Base-by-base conservation (phyloP, 805 yeast species). In the Monosporozyma aerobia region DNA sequence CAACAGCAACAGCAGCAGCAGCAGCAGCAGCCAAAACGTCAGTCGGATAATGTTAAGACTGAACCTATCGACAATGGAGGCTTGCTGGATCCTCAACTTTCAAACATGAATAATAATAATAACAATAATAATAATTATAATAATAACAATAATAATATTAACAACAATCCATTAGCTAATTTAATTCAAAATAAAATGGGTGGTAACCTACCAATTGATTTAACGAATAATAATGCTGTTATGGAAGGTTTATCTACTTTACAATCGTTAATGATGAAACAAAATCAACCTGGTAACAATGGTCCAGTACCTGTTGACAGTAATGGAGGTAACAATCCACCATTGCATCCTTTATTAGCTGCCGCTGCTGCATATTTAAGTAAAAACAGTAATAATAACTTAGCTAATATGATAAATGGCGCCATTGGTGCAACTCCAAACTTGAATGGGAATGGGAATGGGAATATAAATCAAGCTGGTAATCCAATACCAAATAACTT, bases 401-500 rank as follows among this genome's bases (percentile, higher is more conserved):
- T 27, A 13, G 19, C 32, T 13, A 44, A 41, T 13, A 48, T 19
- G 33, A 16, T 19, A 16, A 25, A n/a, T 32, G 29, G 30, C 8
- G 9, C 16, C 1, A n/a, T 6, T 44, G 37, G 14, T n/a, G 16
- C 39, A 3, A 22, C 43, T 13, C 22, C 40, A 27, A 23, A 35
- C 3, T n/a, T 40, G 10, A 43, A 22, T 43, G 29, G n/a, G 14
- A 27, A 22, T 43, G 29, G n/a, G 14, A 27, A 25, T 23, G n/a
- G 14, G 14, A 45, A 30, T 30, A n/a, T 40, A 35, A 43, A 30
- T 33, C 19, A 11, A 32, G 7, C 32, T 32, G 19, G 3, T 32
- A 49, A 41, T 49, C 8, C 51, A 32, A 19, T 48, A 16, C 30
- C 51, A 10, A 48, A 19, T 40, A 48, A 30, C 29, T 48, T 48